Conservation (phyloP, 371 early-diverging fungal species). For the Lichtheimia hyalospora region DNA sequence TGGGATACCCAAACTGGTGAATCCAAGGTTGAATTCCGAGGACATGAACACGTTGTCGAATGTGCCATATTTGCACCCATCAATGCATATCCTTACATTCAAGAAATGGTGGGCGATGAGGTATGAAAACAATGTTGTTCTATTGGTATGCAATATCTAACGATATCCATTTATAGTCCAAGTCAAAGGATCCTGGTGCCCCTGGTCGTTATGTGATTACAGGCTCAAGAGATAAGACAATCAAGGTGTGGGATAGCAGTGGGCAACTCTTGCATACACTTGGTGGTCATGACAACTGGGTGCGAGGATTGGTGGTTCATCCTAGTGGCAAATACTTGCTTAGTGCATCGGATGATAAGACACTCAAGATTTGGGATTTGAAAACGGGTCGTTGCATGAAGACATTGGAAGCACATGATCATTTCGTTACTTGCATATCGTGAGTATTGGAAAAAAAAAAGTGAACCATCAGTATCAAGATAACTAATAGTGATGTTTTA, state of each 20-base stretch:
- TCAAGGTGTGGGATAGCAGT: conserved; percentile 86
- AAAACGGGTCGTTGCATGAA: conserved; percentile 79
- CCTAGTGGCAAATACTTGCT: conserved; percentile 80
- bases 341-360: conserved; percentile 86
- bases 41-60: conserved; percentile 96
- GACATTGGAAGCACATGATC: conserved; percentile 81
- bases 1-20: conserved; percentile 82
- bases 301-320: conserved; percentile 81
- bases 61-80: conserved; percentile 82
- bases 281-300: conserved; percentile 94
- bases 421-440: conserved; percentile 89
- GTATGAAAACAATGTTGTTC: conserved; percentile 21
- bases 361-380: conserved; percentile 87
- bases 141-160: conserved; percentile 5
- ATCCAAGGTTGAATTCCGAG: conserved; percentile 75
- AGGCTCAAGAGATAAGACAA: conserved; percentile 88
- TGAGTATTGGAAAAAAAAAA: conserved; percentile 14
- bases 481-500: background rate
- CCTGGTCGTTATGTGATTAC: conserved; percentile 79
- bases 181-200: conserved; percentile 43
- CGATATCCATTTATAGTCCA: conserved; percentile 22
- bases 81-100: conserved; percentile 61
- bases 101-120: conserved; percentile 69
- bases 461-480: background rate
- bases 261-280: conserved; percentile 61